Conservation (phyloP, 768 basidiomycete species). For the Naganishia friedmannii region DNA sequence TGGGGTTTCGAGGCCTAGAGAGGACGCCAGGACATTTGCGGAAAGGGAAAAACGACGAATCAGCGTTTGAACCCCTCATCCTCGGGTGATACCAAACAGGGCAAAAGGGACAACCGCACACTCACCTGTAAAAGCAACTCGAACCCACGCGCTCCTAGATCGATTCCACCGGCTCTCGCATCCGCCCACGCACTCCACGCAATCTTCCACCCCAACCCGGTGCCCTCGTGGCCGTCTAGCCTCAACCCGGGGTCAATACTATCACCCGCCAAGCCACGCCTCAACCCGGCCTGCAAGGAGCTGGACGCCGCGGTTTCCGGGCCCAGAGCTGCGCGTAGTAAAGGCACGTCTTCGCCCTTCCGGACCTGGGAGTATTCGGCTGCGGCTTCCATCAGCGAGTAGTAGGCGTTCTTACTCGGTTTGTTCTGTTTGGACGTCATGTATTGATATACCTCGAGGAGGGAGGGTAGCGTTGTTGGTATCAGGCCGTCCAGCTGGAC, state of each 20-base stretch:
- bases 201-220: constrained; percentile 34
- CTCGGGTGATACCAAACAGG: no score
- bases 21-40: no score
- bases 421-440: constrained; percentile 28
- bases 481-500: neutral
- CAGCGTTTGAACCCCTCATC: no score
- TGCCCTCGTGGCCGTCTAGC: constrained; percentile 7
- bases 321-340: neutral
- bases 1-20: constrained; percentile 48
- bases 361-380: constrained; percentile 32
- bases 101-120: constrained; percentile 26
- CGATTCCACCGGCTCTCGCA: constrained; percentile 35
- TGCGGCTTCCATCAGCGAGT: constrained; percentile 35
- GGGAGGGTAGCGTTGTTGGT: constrained; percentile 26
- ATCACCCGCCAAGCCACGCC: neutral
- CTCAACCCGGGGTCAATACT: neutral
- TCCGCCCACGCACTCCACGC: constrained; percentile 38
- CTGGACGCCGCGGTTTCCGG: neutral
- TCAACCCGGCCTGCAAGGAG: neutral
- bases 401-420: constrained; percentile 36
- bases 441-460: constrained; percentile 28
- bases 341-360: neutral
- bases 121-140: constrained; percentile 64
- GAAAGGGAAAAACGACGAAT: no score
- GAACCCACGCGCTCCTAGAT: constrained; percentile 55